These are phyloP conservation scores for Centrapalus pauciflorus DNA, from an alignment of 129 eudicot species.

Conservation along the genomic window DNA sequence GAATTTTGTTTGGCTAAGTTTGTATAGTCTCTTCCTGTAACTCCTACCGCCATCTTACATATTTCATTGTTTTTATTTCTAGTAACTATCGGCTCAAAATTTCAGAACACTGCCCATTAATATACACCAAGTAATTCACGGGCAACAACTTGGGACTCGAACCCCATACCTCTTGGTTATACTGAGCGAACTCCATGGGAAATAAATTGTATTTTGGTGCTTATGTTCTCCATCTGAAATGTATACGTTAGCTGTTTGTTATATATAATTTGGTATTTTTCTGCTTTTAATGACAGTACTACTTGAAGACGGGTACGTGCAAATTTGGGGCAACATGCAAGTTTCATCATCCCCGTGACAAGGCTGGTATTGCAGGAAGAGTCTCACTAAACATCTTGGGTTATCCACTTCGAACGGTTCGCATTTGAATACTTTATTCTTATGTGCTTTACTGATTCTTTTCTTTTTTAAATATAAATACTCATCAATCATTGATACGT, in stretches of 20 bases:
- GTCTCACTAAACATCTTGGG: conserved; percentile 80
- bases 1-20: no score
- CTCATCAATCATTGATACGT: background rate
- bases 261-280: conserved; percentile 2
- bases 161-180: no score
- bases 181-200: no score
- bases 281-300: conserved; percentile 46
- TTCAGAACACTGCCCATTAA: no score
- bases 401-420: conserved; percentile 97
- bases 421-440: conserved; percentile 26
- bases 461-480: background rate
- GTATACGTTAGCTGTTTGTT: background rate
- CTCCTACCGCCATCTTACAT: no score
- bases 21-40: no score
- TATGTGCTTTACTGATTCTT: background rate
- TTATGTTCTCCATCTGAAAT: background rate
- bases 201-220: background rate
- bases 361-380: conserved; percentile 82
- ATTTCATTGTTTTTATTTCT: no score
- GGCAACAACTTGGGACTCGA: no score
- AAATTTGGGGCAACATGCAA: conserved; percentile 97
- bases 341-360: conserved; percentile 94
- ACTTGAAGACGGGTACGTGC: conserved; percentile 88
- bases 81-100: no score
- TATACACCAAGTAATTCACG: no score